Conservation (phyloP, 176 grass and related monocot species). For the Canna indica region DNA sequence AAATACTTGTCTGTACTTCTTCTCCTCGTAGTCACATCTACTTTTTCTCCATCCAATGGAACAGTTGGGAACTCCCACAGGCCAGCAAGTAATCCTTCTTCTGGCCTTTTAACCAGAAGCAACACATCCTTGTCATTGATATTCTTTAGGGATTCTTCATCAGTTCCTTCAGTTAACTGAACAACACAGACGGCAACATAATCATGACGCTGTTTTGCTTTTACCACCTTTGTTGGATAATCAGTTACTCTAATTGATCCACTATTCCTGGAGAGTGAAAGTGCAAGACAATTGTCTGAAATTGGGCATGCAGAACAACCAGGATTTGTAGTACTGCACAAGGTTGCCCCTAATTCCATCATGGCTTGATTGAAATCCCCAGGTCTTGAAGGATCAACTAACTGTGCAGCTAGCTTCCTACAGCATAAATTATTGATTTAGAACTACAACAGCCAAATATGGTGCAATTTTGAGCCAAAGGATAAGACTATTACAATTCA, state of each 20-base stretch:
- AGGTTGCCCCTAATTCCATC: conserved; percentile 93
- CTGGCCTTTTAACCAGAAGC: conserved; percentile 73
- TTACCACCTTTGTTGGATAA: conserved; percentile 57
- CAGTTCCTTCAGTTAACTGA: conserved; percentile 35
- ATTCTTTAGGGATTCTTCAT: not conserved
- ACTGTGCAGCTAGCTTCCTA: conserved; percentile 60
- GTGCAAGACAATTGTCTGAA: conserved; percentile 52
- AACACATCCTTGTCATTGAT: conserved; percentile 19
- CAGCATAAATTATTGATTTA: not conserved
- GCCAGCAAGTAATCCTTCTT: conserved; percentile 84
- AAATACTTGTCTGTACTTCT: conserved; percentile 69
- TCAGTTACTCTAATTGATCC: conserved; percentile 46
- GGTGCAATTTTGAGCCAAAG: not conserved
- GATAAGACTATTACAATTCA: not conserved
- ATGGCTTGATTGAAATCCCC: conserved; percentile 97
- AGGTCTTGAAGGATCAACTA: conserved; percentile 78
- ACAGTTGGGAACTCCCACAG: conserved; percentile 91
- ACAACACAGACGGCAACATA: conserved; percentile 79
- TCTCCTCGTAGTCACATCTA: conserved; percentile 37
- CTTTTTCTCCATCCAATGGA: conserved; percentile 41
- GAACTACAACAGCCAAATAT: not conserved
- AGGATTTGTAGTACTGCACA: conserved; percentile 57
- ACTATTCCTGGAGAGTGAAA: conserved; percentile 38
- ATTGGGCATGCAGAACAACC: conserved; percentile 60
- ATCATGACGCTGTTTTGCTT: conserved; percentile 63